Base-by-base conservation (phyloP, 2,329 filamentous ascomycete genomes). In the Aspergillus fischeri region DNA sequence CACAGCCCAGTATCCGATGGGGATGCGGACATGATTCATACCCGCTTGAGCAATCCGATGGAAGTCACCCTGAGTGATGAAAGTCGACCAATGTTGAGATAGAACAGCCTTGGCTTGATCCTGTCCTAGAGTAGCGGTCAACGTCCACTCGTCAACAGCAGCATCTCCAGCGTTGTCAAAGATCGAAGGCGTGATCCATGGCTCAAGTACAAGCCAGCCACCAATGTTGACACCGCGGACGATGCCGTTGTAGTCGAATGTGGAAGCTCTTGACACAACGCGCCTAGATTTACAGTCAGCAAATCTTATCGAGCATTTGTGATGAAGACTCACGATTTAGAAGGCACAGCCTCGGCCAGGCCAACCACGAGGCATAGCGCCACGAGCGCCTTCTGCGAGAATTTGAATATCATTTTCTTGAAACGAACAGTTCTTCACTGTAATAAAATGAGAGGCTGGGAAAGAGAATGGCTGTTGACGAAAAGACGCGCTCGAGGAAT, bases 1-100 rank as follows among this genome's bases (percentile, higher is more conserved):
- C 10, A 86, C 71, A 35, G 85, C 84, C 86, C 86, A 88, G 68
- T 87, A 87, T 5, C 86, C 86, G 52, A 88, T 78, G 1, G 86
- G 86, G 54, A 88, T 87, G 49, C 86, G 77, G 41, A 87, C 83
- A 62, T 86, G 81, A 71, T 86, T 88, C 66, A 88, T 70, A 4
- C 85, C 85, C 17, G 78, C 77, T 17, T 66, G 69, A n/a, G 78
- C 79, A 58, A 86, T 86, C 53, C 80, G 74, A 21, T 77, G 69
- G 67, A 86, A 84, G 66, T 86, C 84, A 24, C 72, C 75, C 58
- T 81, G 70, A 1, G 79, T 81, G 62, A 85, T 79, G 74, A 82
- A 88, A 9, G 77, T 78, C 51, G 78, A 74, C 86, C 86, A 88
- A 67, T 88, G 86, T 27, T 75, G 61, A 7, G 75, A 74, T 41